phyloP scores from a whole-genome alignment of 2,329 filamentous ascomycete genomes.

The Fusarium sp. region DNA sequence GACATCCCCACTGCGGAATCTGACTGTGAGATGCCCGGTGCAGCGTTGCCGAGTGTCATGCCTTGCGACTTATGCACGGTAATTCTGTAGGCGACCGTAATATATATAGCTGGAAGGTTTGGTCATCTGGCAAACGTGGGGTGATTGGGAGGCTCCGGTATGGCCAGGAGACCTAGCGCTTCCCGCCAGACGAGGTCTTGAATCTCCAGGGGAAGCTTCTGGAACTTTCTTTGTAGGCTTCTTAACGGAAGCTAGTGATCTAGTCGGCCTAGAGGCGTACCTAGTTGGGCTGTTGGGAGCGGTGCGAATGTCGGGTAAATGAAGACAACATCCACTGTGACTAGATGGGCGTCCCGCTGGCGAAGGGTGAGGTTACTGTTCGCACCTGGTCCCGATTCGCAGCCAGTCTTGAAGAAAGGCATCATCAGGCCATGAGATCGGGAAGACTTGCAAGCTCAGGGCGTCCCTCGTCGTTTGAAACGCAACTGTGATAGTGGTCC shows the following conservation, averaged over 20 bases:
- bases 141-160: neutral
- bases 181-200: slow-evolving; percentile 11
- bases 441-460: neutral
- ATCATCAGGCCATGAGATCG: neutral
- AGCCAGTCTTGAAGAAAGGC: neutral
- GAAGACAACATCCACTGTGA: neutral
- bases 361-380: neutral
- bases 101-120: neutral
- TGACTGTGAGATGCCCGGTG: too few relatives aligned
- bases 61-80: too few relatives aligned
- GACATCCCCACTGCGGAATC: too few relatives aligned
- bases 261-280: too few relatives aligned
- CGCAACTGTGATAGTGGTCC: neutral
- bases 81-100: neutral
- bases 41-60: too few relatives aligned
- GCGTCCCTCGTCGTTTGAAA: neutral
- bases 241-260: too few relatives aligned
- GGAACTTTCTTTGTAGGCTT: neutral
- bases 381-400: neutral
- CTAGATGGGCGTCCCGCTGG: neutral
- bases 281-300: too few relatives aligned
- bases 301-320: too few relatives aligned
- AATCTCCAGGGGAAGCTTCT: neutral
- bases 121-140: neutral
- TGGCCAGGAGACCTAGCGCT: neutral